Evolutionary conservation across 108 stramenopile genomes (phyloP), one percentile per base, ranked within the genome.

Genomic region (Nitzschia inconspicua): DNA sequence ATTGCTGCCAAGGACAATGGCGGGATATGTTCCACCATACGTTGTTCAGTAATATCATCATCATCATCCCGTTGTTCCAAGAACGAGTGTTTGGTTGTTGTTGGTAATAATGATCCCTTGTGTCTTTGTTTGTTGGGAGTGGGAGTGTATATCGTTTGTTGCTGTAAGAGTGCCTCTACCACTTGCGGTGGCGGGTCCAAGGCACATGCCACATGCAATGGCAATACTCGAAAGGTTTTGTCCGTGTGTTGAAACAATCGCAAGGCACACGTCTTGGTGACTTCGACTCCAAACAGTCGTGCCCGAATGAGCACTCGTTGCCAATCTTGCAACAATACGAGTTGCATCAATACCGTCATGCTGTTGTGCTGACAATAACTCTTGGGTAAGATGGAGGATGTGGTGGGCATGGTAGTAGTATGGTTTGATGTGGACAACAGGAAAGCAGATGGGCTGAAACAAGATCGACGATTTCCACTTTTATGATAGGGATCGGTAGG

Each of bases 141-240:
- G 11, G 24, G 39, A 24, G 24, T 41, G 3, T 22, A 44, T 23
- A 49, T 49, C 22, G 25, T 37, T 6, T 58, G 22, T 24, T 20
- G 11, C 19, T 16, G 20, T 40, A 73, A 51, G 14, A 70, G 32
- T 22, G 46, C 40, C 1, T 24, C 22, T 25, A 74, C 40, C 9
- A 75, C 74, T 39, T 48, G 28, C n/a, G 56, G 23, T 0, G 74
- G 67, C 32, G 74, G 74, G 28, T 58, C 22, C 44, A 75, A 54
- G 10, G 74, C 67, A 65, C 61, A 64, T n/a, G 63, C 67, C 30
- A 69, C 20, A 52, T 75, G 74, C 18, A 75, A n/a, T 10, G 68
- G 67, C 14, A 64, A 31, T 10, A 69, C 44, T 23, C 55, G 26
- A 50, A 63, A 29, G 41, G 26, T 34, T 57, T 37, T 16, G 18